These are phyloP conservation scores for Chrysanthemum lavandulifolium DNA, from an alignment of 129 eudicot species.

Conservation along the genomic window DNA sequence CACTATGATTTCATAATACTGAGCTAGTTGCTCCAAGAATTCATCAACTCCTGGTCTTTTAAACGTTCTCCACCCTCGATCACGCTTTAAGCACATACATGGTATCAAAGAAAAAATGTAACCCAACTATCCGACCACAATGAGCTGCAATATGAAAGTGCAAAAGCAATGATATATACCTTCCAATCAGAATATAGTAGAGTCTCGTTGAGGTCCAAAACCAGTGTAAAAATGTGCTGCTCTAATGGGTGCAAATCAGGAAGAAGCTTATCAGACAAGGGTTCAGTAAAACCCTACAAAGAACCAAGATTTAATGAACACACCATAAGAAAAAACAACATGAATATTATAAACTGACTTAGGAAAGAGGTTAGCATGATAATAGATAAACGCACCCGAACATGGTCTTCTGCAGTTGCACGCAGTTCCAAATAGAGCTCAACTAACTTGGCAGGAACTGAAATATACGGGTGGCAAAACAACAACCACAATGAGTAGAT, in stretches of 20 bases:
- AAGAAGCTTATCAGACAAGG: slow-evolving; percentile 77
- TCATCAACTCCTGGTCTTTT: slow-evolving; percentile 94
- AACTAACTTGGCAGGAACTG: slow-evolving; percentile 75
- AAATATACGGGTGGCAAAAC: slow-evolving; percentile 16
- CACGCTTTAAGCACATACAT: slow-evolving; percentile 55
- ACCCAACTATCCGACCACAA: neutral
- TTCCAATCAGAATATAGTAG: slow-evolving; percentile 88
- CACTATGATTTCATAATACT: slow-evolving; percentile 70
- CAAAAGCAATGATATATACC: slow-evolving; percentile 37
- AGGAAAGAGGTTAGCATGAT: no score
- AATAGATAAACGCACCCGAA: slow-evolving; percentile 46
- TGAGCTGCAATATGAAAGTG: neutral
- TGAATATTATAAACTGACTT: neutral
- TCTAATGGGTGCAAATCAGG: slow-evolving; percentile 89
- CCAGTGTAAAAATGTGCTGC: slow-evolving; percentile 82
- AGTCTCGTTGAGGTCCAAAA: slow-evolving; percentile 84
- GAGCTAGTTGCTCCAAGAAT: slow-evolving; percentile 80
- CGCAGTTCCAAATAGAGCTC: slow-evolving; percentile 76
- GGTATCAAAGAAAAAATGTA: slow-evolving; percentile 7
- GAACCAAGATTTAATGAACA: slow-evolving; percentile 14
- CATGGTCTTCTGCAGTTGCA: slow-evolving; percentile 72
- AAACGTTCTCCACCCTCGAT: slow-evolving; percentile 92
- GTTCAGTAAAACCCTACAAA: slow-evolving; percentile 81
- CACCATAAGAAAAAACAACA: neutral
- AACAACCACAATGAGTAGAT: slow-evolving; percentile 6